These are phyloP conservation scores for Ophiocordyceps australis DNA, from an alignment of 2,329 filamentous ascomycete species.

Conservation along the genomic window DNA sequence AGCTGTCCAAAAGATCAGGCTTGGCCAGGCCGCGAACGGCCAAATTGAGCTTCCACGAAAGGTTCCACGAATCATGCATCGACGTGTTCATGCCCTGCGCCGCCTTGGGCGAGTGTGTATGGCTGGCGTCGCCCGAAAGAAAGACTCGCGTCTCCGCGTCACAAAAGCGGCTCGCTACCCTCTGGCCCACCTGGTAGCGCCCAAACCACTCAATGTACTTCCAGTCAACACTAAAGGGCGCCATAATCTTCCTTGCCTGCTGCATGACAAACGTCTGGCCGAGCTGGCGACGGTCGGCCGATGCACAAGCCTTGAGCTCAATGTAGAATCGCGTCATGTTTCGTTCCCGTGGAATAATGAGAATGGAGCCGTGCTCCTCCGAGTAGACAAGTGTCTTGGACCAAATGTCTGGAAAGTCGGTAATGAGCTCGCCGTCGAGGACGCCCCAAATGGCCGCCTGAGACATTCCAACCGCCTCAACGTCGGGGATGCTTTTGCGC, in stretches of 20 bases:
- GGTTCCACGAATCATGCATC: conserved; percentile 44
- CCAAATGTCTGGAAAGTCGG: conserved; percentile 59
- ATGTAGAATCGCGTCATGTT: conserved; percentile 52
- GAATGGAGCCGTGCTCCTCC: conserved; percentile 46
- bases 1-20: conserved; percentile 36
- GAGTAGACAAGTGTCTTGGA: conserved; percentile 54
- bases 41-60: conserved; percentile 32
- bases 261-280: conserved; percentile 54
- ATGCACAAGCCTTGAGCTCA: conserved; percentile 29
- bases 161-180: conserved; percentile 51
- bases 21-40: conserved; percentile 36
- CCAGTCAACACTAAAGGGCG: conserved; percentile 38
- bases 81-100: conserved; percentile 50
- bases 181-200: conserved; percentile 52
- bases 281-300: conserved; percentile 18
- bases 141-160: conserved; percentile 45
- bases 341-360: conserved; percentile 57
- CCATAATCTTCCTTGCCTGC: conserved; percentile 41
- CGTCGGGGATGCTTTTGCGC: conserved; percentile 40
- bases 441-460: conserved; percentile 48
- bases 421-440: conserved; percentile 51
- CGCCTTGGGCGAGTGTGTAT: conserved; percentile 56
- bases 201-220: conserved; percentile 52
- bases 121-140: conserved; percentile 51
- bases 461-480: conserved; percentile 35